Evolutionary conservation across 208 protist genomes (phyloP).

Genomic region (Trypanosoma boissoni): DNA sequence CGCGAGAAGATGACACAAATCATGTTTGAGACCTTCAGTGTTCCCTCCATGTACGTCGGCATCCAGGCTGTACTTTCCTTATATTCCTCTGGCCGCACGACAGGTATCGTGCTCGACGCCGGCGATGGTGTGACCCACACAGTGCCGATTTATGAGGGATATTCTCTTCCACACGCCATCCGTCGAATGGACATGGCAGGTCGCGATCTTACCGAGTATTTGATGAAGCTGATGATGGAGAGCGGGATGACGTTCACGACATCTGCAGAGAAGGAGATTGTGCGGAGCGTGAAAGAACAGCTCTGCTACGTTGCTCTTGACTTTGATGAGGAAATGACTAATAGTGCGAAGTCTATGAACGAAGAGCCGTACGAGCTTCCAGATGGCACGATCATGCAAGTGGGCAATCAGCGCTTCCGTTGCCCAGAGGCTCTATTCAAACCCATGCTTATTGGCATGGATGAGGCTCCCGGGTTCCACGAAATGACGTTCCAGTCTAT

Average conservation of each 20-base stretch:
- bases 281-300: conserved; percentile 95
- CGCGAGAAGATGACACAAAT: conserved; percentile 95
- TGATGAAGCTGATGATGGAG: conserved; percentile 95
- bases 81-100: conserved; percentile 89
- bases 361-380: conserved; percentile 93
- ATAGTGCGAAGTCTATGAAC: conserved; percentile 79
- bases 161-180: conserved; percentile 85
- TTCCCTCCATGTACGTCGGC: conserved; percentile 90
- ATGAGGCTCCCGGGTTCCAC: conserved; percentile 95
- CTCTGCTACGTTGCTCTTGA: conserved; percentile 93
- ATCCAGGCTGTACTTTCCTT: conserved; percentile 97
- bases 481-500: conserved; percentile 97
- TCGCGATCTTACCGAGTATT: conserved; percentile 94
- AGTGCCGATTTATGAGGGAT: conserved; percentile 94
- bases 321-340: conserved; percentile 96
- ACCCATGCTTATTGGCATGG: conserved; percentile 93
- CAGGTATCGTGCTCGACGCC: conserved; percentile 92
- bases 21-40: conserved; percentile 94
- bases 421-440: conserved; percentile 97
- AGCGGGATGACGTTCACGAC: conserved; percentile 95
- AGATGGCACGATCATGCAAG: conserved; percentile 91
- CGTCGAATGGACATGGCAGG: conserved; percentile 90
- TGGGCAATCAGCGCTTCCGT: conserved; percentile 86
- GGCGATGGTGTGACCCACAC: conserved; percentile 93
- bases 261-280: conserved; percentile 95